Conservation (phyloP, 495 filamentous ascomycete genomes). For the Aspergillus diversus region DNA sequence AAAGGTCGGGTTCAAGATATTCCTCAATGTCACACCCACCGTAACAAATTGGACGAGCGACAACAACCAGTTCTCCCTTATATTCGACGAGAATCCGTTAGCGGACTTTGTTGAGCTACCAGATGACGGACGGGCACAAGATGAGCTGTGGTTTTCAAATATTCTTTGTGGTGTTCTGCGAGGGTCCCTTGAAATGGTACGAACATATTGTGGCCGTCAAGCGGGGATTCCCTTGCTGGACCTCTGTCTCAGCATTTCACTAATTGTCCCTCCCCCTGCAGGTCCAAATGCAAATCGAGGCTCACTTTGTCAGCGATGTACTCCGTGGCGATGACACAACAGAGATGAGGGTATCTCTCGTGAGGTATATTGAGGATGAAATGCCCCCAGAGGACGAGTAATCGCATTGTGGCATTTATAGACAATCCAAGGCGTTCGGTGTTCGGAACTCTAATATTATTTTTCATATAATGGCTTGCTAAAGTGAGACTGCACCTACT, state of each 20-base stretch:
- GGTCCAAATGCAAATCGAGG: constrained; percentile 99
- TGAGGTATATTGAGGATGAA: constrained; percentile 97
- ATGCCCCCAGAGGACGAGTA: constrained; percentile 95
- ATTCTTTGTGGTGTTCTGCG: constrained; percentile 91
- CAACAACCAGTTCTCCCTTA: constrained; percentile 91
- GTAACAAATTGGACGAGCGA: constrained; percentile 96
- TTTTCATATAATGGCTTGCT: not conserved
- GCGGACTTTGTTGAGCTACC: constrained; percentile 97
- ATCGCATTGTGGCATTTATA: constrained; percentile 19
- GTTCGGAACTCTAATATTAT: constrained; percentile 22
- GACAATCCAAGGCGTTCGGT: constrained; percentile 28
- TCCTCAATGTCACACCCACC: constrained; percentile 94
- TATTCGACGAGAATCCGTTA: constrained; percentile 96
- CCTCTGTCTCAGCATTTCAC: not conserved
- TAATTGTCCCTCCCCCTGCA: constrained; percentile 30
- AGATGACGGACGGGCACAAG: constrained; percentile 92
- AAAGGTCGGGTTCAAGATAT: constrained; percentile 97
- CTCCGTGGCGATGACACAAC: constrained; percentile 93
- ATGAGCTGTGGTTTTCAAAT: constrained; percentile 98
- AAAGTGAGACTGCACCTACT: not conserved
- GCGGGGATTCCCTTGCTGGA: too few species aligned
- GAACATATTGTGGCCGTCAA: constrained; percentile 16
- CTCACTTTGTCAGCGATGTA: constrained; percentile 94
- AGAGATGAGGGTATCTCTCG: constrained; percentile 91
- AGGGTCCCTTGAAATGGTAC: constrained; percentile 92